These are phyloP conservation scores for Fomes fomentarius DNA, from an alignment of 1,284 basidiomycete genomes.

Conservation along the genomic window DNA sequence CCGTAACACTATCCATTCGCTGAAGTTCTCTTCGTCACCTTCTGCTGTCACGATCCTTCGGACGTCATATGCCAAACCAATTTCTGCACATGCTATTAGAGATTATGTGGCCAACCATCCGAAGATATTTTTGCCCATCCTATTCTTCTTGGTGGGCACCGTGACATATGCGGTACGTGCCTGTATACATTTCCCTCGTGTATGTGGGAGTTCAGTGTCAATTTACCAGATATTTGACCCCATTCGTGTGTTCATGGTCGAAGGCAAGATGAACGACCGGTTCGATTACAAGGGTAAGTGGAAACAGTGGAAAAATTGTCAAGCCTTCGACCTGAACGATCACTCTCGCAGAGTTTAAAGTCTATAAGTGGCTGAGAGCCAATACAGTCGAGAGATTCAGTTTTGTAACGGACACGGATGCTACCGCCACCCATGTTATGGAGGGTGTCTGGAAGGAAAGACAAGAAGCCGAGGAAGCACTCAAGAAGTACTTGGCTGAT, in stretches of 20 bases:
- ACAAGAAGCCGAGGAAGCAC: conserved; percentile 69
- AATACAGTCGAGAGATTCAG: conserved; percentile 59
- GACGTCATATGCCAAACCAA: conserved; percentile 71
- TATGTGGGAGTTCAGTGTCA: too few species aligned
- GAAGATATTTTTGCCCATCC: conserved; percentile 81
- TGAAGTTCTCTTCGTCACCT: conserved; percentile 42
- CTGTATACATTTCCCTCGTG: too few species aligned
- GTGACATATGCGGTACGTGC: conserved; percentile 83
- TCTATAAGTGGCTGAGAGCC: conserved; percentile 69
- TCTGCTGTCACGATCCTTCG: conserved; percentile 58
- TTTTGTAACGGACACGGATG: conserved; percentile 22
- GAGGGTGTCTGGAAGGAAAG: conserved; percentile 81
- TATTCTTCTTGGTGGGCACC: conserved; percentile 88
- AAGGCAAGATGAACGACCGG: conserved; percentile 82
- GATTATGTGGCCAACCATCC: conserved; percentile 90
- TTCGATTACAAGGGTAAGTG: conserved; percentile 72
- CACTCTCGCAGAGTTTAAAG: conserved; percentile 49
- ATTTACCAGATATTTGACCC: conserved; percentile 96
- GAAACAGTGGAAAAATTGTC: background rate
- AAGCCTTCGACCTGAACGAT: background rate
- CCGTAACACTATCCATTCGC: conserved; percentile 85
- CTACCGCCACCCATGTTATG: conserved; percentile 21
- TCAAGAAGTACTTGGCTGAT: conserved; percentile 77
- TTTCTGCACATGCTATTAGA: conserved; percentile 79
- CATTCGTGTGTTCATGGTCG: conserved; percentile 83